Base-by-base conservation (phyloP, 2,329 filamentous ascomycete species). In the Fusarium sublunatum region DNA sequence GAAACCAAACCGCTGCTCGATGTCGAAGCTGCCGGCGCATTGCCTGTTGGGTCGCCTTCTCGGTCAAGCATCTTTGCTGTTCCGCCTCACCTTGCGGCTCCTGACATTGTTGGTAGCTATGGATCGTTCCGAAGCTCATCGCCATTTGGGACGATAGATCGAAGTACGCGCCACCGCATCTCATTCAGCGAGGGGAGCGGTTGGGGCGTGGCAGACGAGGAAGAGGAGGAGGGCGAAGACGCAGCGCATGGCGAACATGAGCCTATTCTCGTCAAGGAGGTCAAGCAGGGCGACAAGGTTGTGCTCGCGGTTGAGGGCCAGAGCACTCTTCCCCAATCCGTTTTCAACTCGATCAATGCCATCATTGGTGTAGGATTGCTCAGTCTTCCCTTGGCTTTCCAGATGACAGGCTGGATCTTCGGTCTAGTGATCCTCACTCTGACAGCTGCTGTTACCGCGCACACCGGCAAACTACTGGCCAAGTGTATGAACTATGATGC, bases 261-360 rank as follows among this genome's bases (percentile, higher is more conserved):
- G 65, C 91, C 92, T 2, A 83, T 97, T 52, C 79, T 97, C n/a
- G 89, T 97, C 49, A 94, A 93, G 78, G 91, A 93, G 75, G 85
- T 97, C 11, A 91, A 96, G 73, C 91, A 95, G 69, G 92, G 95
- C 66, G 92, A 95, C 38, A 92, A 90, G 72, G 86, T 94, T 43
- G 87, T 97, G 53, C 86, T 94, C 68, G 86, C 94, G 3, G 88
- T 97, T 3, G 90, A 96, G 61, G 94, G 94, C 35, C 93, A 96
- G 78, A 96, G 92, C n/a, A 99, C 94, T 1, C 82, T 98, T 13
- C 93, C 93, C 0, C 94, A 98, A 79, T 98, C 94, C 7, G 86
- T 97, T 61, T 96, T 98, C 82, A 99, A 99, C 77, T 96, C 92
- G 4, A 94, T 94, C 74, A 97, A 97, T 64, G 92, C 96, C 46